A percentile compares a stretch with the other conserved stretches of the same genome.
Evolutionary conservation across 179 eudicot species (phyloP).

Genomic region (Corrigiola litoralis): DNA sequence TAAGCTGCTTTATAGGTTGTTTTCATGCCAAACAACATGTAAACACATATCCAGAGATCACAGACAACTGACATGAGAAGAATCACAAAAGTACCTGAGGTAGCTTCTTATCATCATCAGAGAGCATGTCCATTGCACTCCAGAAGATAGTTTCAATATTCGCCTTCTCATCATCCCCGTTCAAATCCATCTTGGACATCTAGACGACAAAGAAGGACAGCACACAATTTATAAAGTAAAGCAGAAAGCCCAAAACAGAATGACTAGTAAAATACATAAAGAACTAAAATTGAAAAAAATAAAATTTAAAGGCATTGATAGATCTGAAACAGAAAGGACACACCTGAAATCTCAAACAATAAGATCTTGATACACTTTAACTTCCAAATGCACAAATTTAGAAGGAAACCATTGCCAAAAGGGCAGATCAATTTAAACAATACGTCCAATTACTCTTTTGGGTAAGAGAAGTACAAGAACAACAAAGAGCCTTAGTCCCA

Average conservation of each 20-base stretch:
- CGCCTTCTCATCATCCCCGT: constrained; percentile 85
- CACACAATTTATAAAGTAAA: background rate
- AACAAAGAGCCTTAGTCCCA: no score
- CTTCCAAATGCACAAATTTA: no score
- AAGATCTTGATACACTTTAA: no score
- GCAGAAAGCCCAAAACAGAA: background rate
- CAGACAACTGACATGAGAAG: background rate
- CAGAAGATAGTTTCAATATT: constrained; percentile 83
- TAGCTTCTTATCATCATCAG: constrained; percentile 94
- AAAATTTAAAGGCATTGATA: background rate
- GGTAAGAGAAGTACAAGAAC: no score
- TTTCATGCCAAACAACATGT: background rate
- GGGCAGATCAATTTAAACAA: no score
- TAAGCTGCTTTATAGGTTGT: background rate
- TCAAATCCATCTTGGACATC: constrained; percentile 98
- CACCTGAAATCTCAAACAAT: no score
- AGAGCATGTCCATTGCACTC: constrained; percentile 99
- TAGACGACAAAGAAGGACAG: constrained; percentile 18
- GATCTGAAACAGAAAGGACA: background rate
- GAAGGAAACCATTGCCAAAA: no score
- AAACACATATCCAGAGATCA: background rate
- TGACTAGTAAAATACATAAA: background rate
- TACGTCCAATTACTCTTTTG: no score
- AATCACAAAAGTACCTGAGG: constrained; percentile 59
- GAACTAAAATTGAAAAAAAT: background rate